Conservation (phyloP, 495 filamentous ascomycete species). For the Penicillium argentinense region DNA sequence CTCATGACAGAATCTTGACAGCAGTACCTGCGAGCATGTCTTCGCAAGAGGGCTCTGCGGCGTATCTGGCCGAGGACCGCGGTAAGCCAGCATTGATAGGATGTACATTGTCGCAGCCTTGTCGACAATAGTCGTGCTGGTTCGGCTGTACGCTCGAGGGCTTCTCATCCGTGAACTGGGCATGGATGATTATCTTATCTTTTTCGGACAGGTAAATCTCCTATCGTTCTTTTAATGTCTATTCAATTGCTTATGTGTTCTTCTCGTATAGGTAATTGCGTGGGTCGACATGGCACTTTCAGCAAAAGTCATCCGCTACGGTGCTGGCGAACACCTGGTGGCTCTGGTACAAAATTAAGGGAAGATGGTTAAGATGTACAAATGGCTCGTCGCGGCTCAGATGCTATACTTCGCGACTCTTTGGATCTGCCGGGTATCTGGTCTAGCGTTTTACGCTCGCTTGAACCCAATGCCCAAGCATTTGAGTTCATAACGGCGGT, state of each 20-base stretch:
- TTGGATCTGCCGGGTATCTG: constrained; percentile 23
- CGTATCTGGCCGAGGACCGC: constrained; percentile 9
- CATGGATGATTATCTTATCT: constrained; percentile 7
- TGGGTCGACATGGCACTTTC: constrained; percentile 12
- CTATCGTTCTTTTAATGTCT: background rate
- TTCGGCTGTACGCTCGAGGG: constrained; percentile 8
- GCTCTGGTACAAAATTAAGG: background rate
- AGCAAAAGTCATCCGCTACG: constrained; percentile 1
- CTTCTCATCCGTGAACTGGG: constrained; percentile 7
- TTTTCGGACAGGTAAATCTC: constrained; percentile 9
- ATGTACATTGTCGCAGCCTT: constrained; percentile 5
- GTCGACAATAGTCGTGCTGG: constrained; percentile 4
- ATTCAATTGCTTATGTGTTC: background rate
- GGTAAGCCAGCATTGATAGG: constrained; percentile 8
- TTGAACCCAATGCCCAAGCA: constrained; percentile 21
- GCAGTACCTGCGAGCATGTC: too few relatives aligned
- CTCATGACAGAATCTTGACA: too few relatives aligned
- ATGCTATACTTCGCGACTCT: constrained; percentile 22
- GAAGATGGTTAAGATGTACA: constrained; percentile 13
- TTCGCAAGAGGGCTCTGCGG: background rate
- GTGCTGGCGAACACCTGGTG: constrained; percentile 3
- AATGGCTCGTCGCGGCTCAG: constrained; percentile 15
- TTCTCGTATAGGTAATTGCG: constrained; percentile 1
- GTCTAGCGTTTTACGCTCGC: constrained; percentile 21
- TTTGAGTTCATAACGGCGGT: constrained; percentile 16